Conservation (phyloP, 2,329 filamentous ascomycete species). For the Aspergillus brasiliensis region DNA sequence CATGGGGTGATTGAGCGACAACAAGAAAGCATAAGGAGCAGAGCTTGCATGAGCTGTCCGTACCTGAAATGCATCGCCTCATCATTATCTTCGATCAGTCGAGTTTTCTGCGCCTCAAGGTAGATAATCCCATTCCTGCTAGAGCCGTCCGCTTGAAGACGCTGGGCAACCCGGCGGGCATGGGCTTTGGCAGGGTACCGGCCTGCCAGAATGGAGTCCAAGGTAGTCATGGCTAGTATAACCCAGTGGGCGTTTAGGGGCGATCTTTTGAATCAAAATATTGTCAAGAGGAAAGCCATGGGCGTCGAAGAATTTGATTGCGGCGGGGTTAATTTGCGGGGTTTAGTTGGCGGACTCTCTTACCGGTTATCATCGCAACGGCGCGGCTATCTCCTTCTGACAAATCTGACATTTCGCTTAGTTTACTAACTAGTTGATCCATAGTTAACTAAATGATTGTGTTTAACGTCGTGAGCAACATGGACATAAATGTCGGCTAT, state of each 20-base stretch:
- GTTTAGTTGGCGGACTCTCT: background rate
- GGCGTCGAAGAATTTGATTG: background rate
- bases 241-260: background rate
- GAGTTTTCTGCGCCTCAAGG: conserved; percentile 79
- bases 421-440: too few species aligned
- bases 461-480: background rate
- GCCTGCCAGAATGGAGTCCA: conserved; percentile 50
- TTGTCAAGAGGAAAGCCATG: background rate
- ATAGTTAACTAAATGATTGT: background rate
- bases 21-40: background rate
- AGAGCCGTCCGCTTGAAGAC: conserved; percentile 66
- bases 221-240: conserved; percentile 31
- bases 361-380: background rate
- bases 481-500: background rate
- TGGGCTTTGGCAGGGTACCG: conserved; percentile 86
- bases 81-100: conserved; percentile 87
- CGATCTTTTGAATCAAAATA: background rate
- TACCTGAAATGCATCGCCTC: conserved; percentile 78
- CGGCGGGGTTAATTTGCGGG: background rate
- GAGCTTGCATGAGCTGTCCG: background rate
- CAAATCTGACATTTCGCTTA: background rate
- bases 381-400: background rate
- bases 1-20: background rate
- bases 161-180: conserved; percentile 77
- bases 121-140: conserved; percentile 77